A percentile compares a stretch with the other conserved stretches of the same genome.
Conservation (phyloP, 345 rosid genomes). For the Cochlearia excelsa region DNA sequence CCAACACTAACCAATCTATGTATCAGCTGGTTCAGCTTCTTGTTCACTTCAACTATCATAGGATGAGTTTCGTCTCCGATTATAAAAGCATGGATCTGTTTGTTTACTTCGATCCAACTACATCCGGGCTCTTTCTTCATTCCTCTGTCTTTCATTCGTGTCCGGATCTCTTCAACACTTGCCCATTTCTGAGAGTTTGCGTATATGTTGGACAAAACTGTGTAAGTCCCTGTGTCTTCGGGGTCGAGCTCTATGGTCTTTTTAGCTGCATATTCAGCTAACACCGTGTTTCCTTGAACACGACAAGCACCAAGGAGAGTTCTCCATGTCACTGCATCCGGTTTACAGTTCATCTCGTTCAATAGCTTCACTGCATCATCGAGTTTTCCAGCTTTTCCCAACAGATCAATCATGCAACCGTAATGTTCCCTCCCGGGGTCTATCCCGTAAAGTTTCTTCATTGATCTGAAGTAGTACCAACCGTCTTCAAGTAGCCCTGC, state of each 20-base stretch:
- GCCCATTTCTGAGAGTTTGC: constrained; percentile 48
- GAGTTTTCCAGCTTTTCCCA: constrained; percentile 36
- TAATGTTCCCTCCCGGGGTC: constrained; percentile 68
- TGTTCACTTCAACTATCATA: constrained; percentile 39
- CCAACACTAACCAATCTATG: constrained; percentile 45
- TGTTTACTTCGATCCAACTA: constrained; percentile 70
- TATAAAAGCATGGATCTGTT: constrained; percentile 60
- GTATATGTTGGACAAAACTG: constrained; percentile 64
- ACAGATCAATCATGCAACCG: constrained; percentile 74
- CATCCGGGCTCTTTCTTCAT: constrained; percentile 67
- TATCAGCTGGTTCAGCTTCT: constrained; percentile 40
- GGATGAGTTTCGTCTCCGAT: constrained; percentile 67
- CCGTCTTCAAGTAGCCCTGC: constrained; percentile 65
- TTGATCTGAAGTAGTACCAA: constrained; percentile 53
- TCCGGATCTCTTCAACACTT: constrained; percentile 49
- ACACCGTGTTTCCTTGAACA: not conserved
- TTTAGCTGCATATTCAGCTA: not conserved
- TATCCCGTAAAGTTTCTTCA: constrained; percentile 58
- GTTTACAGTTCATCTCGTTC: not conserved
- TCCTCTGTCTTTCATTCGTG: constrained; percentile 46
- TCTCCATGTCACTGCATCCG: constrained; percentile 32
- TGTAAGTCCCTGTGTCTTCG: constrained; percentile 47
- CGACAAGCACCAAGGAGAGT: not conserved
- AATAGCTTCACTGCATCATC: not conserved
- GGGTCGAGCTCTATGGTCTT: not conserved